phyloP scores from a whole-genome alignment of 163 green algal genomes.

The Trebouxia gelatinosa region DNA sequence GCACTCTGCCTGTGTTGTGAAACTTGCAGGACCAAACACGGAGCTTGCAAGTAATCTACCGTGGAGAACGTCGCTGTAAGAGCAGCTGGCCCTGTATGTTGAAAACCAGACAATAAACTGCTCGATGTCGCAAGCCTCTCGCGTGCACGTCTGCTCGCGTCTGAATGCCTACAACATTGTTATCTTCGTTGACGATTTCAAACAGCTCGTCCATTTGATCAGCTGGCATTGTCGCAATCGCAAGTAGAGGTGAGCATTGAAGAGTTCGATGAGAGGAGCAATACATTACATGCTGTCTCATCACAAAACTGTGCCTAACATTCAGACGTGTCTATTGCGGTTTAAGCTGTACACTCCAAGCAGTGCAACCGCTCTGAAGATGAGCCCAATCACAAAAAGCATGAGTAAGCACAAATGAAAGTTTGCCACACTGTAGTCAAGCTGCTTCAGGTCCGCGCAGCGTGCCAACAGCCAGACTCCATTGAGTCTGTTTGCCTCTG shows the following conservation, averaged over 20 bases:
- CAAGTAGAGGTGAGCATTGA: too few relatives aligned
- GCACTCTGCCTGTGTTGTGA: slow-evolving; percentile 5
- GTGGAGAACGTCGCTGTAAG: too few relatives aligned
- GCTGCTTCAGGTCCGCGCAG: slow-evolving; percentile 56
- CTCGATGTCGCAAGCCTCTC: slow-evolving; percentile 64
- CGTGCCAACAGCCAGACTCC: slow-evolving; percentile 65
- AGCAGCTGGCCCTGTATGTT: too few relatives aligned
- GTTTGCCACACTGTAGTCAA: slow-evolving; percentile 33
- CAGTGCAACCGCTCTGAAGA: slow-evolving; percentile 30
- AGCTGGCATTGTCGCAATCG: slow-evolving; percentile 20
- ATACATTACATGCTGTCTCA: too few relatives aligned
- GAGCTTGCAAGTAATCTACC: too few relatives aligned
- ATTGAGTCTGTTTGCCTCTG: slow-evolving; percentile 53
- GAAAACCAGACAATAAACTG: slow-evolving; percentile 72
- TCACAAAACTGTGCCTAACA: too few relatives aligned
- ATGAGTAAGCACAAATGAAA: slow-evolving; percentile 28
- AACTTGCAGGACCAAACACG: too few relatives aligned
- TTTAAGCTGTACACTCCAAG: slow-evolving; percentile 1
- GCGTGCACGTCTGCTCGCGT: slow-evolving; percentile 50
- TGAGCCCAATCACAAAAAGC: slow-evolving; percentile 29
- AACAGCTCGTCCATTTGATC: slow-evolving; percentile 62
- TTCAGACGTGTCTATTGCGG: too few relatives aligned
- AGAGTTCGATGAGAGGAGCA: too few relatives aligned
- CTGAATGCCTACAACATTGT: slow-evolving; percentile 46
- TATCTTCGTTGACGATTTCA: slow-evolving; percentile 59